Base-by-base conservation (phyloP, 2,329 filamentous ascomycete genomes). In the Penicillium sp. region DNA sequence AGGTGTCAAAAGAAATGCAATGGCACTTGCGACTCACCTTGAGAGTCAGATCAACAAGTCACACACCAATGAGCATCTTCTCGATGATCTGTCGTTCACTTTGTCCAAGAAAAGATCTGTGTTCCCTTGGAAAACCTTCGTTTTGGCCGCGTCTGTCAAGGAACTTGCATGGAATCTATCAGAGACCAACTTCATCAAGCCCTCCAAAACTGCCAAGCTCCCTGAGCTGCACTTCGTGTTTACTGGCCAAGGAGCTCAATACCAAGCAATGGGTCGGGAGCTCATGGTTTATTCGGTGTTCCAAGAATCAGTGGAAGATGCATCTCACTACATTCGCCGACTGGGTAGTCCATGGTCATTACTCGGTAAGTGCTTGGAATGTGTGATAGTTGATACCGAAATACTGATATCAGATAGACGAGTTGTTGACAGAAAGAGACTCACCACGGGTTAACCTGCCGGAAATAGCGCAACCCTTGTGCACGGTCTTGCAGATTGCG, bases 171-270 rank as follows among this genome's bases (percentile, higher is more conserved):
- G 43, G 51, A 54, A 57, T 40, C 36, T 67, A 4, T 54, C 56
- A 0, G 61, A 62, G 43, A 39, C 18, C 6, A 49, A 54, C 43
- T 62, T 57, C 38, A 36, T 48, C 4, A 56, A 58, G 11, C 52
- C 57, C 8, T 29, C 55, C 4, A 47, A 59, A 22, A 46, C 49
- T 2, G 42, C 48, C 9, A 27, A 29, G 34, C 24, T 46, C 8
- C 53, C 57, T 1, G 54, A 53, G 3, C 39, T 75, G 7, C 67
- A 58, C 10, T 75, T 73, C 49, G 63, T 75, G n/a, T 75, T 75
- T 51, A 74, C 72, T 3, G 73, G 73, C 0, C 73, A 75, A 47
- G 73, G 73, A 4, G 72, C 73, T 13, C 72, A 75, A 39, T 75
- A 70, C 52, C 54, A 61, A 38, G 51, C 51, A 1, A 75, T 75